phyloP scores from a whole-genome alignment of 148 eudicot genomes.

The Nepenthes mirabilis region DNA sequence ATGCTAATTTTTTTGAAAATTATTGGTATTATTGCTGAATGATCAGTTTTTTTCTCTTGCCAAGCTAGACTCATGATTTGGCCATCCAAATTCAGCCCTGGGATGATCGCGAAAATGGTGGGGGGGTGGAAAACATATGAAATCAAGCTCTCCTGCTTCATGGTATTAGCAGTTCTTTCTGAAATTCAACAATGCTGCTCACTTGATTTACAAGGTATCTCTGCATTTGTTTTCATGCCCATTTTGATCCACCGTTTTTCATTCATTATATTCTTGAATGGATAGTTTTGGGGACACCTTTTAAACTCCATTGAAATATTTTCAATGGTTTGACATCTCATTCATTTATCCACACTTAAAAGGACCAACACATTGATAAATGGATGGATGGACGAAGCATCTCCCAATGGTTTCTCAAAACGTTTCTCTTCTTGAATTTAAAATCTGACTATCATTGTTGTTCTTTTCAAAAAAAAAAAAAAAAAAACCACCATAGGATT shows the following conservation, averaged over 20 bases:
- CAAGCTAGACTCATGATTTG: conserved; percentile 11
- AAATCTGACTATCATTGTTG: not conserved
- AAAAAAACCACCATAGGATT: conserved; percentile 12
- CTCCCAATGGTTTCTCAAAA: too few species aligned
- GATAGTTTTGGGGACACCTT: too few species aligned
- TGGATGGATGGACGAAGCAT: too few species aligned
- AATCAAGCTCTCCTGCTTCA: conserved; percentile 32
- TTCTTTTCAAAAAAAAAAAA: not conserved
- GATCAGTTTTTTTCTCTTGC: not conserved
- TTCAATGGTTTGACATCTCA: not conserved
- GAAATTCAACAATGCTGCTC: conserved; percentile 32
- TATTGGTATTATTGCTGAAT: not conserved
- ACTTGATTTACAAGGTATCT: conserved; percentile 31
- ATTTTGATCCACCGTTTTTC: too few species aligned
- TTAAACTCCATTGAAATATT: too few species aligned
- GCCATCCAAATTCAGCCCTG: conserved; percentile 8
- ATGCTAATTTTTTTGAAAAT: not conserved
- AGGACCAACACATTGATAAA: too few species aligned
- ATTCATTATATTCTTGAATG: too few species aligned
- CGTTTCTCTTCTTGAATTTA: not conserved
- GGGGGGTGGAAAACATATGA: conserved; percentile 41
- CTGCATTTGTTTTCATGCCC: not conserved
- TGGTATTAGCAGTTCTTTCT: conserved; percentile 34
- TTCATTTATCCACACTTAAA: not conserved
- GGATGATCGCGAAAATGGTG: conserved; percentile 35